Evolutionary conservation across 176 grass and related monocot genomes (phyloP).

Genomic region (Carex littledalei): DNA sequence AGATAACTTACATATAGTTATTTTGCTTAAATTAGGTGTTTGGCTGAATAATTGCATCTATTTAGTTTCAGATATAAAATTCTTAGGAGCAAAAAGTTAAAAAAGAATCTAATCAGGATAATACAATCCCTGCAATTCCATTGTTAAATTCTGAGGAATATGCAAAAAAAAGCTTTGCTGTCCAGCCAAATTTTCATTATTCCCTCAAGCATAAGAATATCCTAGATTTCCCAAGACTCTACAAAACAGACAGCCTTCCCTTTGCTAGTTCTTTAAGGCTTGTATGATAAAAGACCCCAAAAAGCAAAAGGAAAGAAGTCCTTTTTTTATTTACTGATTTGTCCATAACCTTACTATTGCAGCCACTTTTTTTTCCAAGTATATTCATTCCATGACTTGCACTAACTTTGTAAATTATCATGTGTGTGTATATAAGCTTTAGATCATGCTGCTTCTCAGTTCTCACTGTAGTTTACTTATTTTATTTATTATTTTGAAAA

Average conservation of each 20-base stretch:
- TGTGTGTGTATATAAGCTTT: background rate
- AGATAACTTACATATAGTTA: background rate
- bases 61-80: background rate
- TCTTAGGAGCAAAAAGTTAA: background rate
- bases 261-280: background rate
- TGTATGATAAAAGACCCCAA: conserved; percentile 15
- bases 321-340: background rate
- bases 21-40: background rate
- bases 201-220: background rate
- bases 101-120: background rate
- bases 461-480: too few relatives aligned
- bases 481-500: too few relatives aligned
- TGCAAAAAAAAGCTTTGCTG: background rate
- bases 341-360: background rate
- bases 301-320: background rate
- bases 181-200: background rate
- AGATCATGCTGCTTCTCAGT: background rate
- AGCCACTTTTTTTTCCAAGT: conserved; percentile 2
- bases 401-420: conserved; percentile 4
- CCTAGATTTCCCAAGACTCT: background rate
- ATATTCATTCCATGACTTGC: background rate
- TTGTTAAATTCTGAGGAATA: background rate
- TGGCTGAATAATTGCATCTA: background rate
- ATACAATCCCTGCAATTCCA: background rate
- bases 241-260: background rate